A percentile compares a stretch with the other conserved stretches of the same genome.
phyloP scores from a whole-genome alignment of 2,329 filamentous ascomycete genomes.

The Fusarium goolgardi region DNA sequence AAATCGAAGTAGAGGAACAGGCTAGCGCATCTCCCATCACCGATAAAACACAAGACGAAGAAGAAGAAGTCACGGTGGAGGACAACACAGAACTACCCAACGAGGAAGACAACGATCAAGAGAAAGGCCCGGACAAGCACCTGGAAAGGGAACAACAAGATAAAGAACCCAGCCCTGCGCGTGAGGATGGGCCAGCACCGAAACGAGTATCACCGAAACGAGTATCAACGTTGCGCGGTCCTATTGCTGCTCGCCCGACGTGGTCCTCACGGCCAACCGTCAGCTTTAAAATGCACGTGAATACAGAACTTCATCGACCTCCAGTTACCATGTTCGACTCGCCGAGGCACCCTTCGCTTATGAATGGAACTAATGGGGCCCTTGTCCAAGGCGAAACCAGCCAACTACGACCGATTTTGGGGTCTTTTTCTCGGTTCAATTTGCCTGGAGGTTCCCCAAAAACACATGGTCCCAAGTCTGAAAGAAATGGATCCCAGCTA shows the following conservation, averaged over 20 bases:
- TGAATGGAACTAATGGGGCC: slow-evolving; percentile 31
- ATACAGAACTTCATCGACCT: slow-evolving; percentile 44
- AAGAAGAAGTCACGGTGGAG: neutral
- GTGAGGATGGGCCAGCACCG: slow-evolving; percentile 11
- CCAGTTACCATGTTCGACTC: slow-evolving; percentile 36
- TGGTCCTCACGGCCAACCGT: slow-evolving; percentile 40
- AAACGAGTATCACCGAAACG: slow-evolving; percentile 16
- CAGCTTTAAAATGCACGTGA: slow-evolving; percentile 41
- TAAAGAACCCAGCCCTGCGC: neutral
- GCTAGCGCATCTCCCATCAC: neutral
- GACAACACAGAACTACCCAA: slow-evolving; percentile 2
- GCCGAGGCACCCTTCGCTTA: slow-evolving; percentile 18
- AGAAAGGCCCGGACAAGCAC: neutral
- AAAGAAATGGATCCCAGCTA: slow-evolving; percentile 11
- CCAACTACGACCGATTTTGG: slow-evolving; percentile 40
- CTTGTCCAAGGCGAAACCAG: slow-evolving; percentile 40
- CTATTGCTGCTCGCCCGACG: slow-evolving; percentile 30
- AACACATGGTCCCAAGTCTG: slow-evolving; percentile 21
- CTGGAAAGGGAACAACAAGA: neutral
- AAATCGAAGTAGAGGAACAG: slow-evolving; percentile 22
- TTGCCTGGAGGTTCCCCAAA: slow-evolving; percentile 24
- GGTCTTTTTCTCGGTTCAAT: slow-evolving; percentile 24
- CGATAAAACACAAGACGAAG: slow-evolving; percentile 1
- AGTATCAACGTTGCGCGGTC: slow-evolving; percentile 27
- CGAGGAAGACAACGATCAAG: neutral